Percentiles rank a stretch among this genome's conserved stretches.
These are phyloP conservation scores for Macrocybe gigantea DNA, from an alignment of 768 basidiomycete species.

Conservation along the genomic window DNA sequence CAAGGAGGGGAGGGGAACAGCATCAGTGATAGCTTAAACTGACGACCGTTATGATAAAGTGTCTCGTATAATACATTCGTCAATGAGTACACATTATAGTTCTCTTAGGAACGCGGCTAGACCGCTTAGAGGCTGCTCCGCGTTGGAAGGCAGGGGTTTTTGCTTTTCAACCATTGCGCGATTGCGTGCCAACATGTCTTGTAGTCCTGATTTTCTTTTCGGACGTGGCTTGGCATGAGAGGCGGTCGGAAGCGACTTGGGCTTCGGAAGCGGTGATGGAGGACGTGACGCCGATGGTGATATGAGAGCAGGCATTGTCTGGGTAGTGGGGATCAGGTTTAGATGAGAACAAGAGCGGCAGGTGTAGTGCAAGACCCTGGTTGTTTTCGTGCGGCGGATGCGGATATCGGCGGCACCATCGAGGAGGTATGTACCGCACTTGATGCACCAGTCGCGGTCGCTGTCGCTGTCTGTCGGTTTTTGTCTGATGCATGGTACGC, in stretches of 20 bases:
- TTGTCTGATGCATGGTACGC: slow-evolving; percentile 52
- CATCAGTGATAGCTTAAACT: not conserved
- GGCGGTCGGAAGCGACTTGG: not conserved
- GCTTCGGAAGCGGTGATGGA: not conserved
- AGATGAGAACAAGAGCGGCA: slow-evolving; percentile 25
- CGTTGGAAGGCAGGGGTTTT: slow-evolving; percentile 23
- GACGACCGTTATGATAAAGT: slow-evolving; percentile 1
- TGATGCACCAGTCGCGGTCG: slow-evolving; percentile 29
- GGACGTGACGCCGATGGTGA: not conserved
- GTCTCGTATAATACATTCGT: not conserved
- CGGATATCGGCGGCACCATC: slow-evolving; percentile 31
- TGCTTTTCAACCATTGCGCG: slow-evolving; percentile 40
- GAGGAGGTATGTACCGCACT: slow-evolving; percentile 48
- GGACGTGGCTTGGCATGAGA: not conserved
- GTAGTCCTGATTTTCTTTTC: slow-evolving; percentile 23
- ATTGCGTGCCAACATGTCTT: slow-evolving; percentile 59
- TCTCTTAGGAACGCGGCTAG: slow-evolving; percentile 51
- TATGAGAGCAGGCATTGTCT: slow-evolving; percentile 4
- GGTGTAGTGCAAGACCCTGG: slow-evolving; percentile 16
- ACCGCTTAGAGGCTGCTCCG: slow-evolving; percentile 23
- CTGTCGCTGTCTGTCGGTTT: slow-evolving; percentile 16
- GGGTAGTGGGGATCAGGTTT: no score
- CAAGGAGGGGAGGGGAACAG: not conserved
- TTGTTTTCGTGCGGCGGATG: slow-evolving; percentile 23
- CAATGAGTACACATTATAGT: slow-evolving; percentile 16